phyloP scores from a whole-genome alignment of 2,329 filamentous ascomycete genomes.

The Dactylonectria estremocensis region DNA sequence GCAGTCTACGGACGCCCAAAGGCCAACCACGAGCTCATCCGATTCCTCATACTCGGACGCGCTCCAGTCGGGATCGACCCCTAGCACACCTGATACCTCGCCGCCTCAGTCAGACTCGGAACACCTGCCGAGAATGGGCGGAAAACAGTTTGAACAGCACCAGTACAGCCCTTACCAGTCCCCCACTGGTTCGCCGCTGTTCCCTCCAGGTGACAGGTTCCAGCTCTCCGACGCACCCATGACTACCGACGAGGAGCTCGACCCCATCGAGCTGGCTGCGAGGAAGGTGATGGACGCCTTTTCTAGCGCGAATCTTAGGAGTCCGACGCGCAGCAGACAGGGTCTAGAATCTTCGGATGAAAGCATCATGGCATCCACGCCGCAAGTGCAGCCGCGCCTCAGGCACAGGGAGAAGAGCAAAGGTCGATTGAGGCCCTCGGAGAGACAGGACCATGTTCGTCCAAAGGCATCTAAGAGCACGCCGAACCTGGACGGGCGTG shows the following conservation, averaged over 20 bases:
- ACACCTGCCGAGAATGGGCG: conserved; percentile 38
- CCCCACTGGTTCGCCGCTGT: conserved; percentile 38
- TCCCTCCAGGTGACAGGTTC: conserved; percentile 38
- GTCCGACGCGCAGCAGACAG: conserved; percentile 36
- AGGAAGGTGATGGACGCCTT: conserved; percentile 52
- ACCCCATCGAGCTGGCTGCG: conserved; percentile 51
- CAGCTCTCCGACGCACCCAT: conserved; percentile 34
- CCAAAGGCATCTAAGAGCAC: conserved; percentile 31
- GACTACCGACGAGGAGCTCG: conserved; percentile 39
- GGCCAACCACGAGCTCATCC: conserved; percentile 51
- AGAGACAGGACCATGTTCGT: conserved; percentile 19
- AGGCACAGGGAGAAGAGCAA: conserved; percentile 48
- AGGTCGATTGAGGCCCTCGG: conserved; percentile 33
- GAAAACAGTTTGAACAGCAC: conserved; percentile 28
- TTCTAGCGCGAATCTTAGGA: conserved; percentile 45
- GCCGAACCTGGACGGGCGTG: conserved; percentile 21
- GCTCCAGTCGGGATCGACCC: conserved; percentile 52
- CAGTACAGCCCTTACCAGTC: conserved; percentile 44
- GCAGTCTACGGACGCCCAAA: conserved; percentile 23
- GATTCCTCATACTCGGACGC: conserved; percentile 59
- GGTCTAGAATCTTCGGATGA: conserved; percentile 35
- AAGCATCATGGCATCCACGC: conserved; percentile 49
- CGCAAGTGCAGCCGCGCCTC: conserved; percentile 59
- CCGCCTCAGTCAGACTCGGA: conserved; percentile 59
- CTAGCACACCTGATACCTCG: conserved; percentile 59